Evolutionary conservation across 352 stramenopile genomes (phyloP), one percentile per base, ranked within the genome.

Genomic region (Globisporangium cystogenes): DNA sequence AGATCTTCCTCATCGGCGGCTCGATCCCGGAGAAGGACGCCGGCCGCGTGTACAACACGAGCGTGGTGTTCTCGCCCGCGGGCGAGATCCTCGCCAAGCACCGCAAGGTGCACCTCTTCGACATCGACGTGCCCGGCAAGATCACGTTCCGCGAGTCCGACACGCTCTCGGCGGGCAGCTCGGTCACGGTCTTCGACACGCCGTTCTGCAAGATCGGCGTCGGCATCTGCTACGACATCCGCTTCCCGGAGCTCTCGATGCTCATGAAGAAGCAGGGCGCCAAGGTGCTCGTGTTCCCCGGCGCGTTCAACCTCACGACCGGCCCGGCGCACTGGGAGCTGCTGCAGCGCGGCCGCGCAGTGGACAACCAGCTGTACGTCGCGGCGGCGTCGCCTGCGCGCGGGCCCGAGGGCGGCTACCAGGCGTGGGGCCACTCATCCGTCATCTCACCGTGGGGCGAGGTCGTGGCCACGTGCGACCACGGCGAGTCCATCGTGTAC

Each of bases 151-250:
- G 98, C 76, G 98, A 99, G 76, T 99, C 92, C 40, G 97, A 99
- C 59, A 99, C 97, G 27, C 82, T 99, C 12, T 97, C 84, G 49
- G 72, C 90, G 4, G 98, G 98, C 53, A 83, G 97, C 63, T 62
- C 61, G 44, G 60, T 94, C 51, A 93, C 83, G 53, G 64, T 95
- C 44, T 92, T 93, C 53, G 82, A 96, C 65, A 96, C 86, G 45
- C 81, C 78, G 27, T 96, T 81, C 60, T 86, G 89, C 70, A 95
- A 95, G 57, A 93, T 99, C 50, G 97, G 97, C 57, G 78, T 99
- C 26, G 98, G 93, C 23, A 99, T 99, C 61, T 99, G 98, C 77
- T 99, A 99, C 74, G 97, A 99, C 73, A 98, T 99, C 67, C 95
- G 97, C 48, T 99, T 99, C 72, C 93, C 97, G 10, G 96, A 99